These are phyloP conservation scores for Alternaria ethzedia DNA, from an alignment of 2,329 filamentous ascomycete species.

Conservation along the genomic window DNA sequence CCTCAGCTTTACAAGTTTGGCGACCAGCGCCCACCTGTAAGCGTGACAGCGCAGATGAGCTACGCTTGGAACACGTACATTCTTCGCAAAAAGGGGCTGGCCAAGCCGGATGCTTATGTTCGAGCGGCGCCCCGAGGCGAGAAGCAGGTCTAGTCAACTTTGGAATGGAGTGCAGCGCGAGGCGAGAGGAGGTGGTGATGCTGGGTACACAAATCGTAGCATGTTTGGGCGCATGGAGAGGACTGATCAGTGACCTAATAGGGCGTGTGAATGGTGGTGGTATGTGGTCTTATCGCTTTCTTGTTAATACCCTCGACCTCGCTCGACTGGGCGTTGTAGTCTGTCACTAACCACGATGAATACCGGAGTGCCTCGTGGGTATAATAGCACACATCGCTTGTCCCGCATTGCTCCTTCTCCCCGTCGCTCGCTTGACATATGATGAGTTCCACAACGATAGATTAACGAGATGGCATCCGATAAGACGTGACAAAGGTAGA, in stretches of 20 bases:
- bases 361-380: neutral
- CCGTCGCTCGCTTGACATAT: neutral
- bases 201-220: neutral
- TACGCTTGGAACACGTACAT: constrained; percentile 28
- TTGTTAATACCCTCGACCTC: constrained; percentile 11
- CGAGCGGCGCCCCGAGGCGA: constrained; percentile 19
- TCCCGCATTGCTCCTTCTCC: neutral
- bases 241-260: neutral
- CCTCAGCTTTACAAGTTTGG: constrained; percentile 50
- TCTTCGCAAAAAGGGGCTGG: constrained; percentile 25
- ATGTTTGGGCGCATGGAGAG: neutral
- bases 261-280: neutral
- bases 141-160: constrained; percentile 22
- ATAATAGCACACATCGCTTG: neutral
- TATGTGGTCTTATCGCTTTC: neutral
- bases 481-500: neutral
- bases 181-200: neutral
- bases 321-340: neutral
- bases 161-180: neutral
- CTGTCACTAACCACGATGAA: neutral
- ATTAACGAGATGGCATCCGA: neutral
- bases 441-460: neutral
- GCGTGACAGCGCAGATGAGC: constrained; percentile 26
- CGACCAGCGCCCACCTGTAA: constrained; percentile 19
- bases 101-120: constrained; percentile 22